Evolutionary conservation across 176 grass and related monocot genomes (phyloP).

Genomic region (Aegilops umbellulata): DNA sequence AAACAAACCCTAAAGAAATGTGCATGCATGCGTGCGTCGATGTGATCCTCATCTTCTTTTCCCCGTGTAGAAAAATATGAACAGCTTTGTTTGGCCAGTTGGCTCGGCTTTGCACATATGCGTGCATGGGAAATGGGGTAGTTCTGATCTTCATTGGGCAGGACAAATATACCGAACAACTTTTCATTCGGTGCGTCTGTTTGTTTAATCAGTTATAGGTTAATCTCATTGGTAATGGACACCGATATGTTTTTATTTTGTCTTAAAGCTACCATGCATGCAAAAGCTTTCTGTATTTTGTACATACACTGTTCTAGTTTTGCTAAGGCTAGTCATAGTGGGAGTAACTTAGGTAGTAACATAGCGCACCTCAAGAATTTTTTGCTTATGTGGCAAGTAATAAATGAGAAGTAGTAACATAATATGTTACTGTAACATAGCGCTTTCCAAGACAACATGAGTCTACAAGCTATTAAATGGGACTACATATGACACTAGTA

Average conservation of each 20-base stretch:
- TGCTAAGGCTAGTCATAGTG: too few species aligned
- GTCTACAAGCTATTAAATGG: too few species aligned
- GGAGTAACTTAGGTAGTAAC: too few species aligned
- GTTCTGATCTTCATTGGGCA: background rate
- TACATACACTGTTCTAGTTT: background rate
- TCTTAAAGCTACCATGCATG: background rate
- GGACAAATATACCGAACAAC: slow-evolving; percentile 29
- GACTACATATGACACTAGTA: too few species aligned
- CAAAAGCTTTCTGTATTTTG: background rate
- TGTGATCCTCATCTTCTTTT: background rate
- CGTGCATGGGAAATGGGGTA: background rate
- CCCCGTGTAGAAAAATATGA: background rate
- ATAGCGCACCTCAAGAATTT: too few species aligned
- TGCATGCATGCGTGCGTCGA: background rate
- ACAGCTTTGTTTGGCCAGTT: background rate
- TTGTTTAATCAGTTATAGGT: slow-evolving; percentile 26
- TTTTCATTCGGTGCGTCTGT: slow-evolving; percentile 27
- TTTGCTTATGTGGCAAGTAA: too few species aligned
- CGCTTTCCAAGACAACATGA: too few species aligned
- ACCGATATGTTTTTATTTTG: too few species aligned
- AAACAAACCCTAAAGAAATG: background rate
- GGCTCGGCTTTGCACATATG: background rate
- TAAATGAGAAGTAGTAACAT: too few species aligned
- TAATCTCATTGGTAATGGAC: slow-evolving; percentile 20
- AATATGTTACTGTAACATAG: too few species aligned